Evolutionary conservation across 202 grass and related monocot species (phyloP).

Genomic region (Setaria viridis): DNA sequence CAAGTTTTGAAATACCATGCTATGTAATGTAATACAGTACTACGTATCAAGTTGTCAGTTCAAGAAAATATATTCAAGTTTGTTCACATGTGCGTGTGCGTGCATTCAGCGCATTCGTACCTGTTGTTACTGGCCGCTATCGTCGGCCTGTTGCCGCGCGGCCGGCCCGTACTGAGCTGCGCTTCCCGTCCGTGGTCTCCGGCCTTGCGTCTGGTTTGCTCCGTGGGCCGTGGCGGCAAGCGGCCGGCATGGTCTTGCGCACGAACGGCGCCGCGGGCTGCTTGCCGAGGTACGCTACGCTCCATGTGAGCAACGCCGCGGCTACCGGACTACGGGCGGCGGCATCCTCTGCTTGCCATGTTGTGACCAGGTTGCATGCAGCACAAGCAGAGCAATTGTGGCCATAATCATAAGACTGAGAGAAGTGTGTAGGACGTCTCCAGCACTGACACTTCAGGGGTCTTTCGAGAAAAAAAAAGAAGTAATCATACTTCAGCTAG

Average conservation of each 20-base stretch:
- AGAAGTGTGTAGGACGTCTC: too few relatives aligned
- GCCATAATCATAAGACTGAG: too few relatives aligned
- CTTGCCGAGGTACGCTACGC: neutral
- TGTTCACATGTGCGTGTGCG: too few relatives aligned
- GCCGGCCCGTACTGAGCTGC: neutral
- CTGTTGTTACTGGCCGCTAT: too few relatives aligned
- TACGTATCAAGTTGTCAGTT: neutral
- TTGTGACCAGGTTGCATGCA: neutral
- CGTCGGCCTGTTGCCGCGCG: neutral
- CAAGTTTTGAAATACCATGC: conserved; percentile 10
- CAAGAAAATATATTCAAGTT: neutral
- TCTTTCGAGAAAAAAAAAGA: too few relatives aligned
- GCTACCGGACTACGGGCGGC: neutral
- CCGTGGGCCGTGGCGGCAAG: neutral
- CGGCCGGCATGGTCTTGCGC: neutral
- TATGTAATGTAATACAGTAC: neutral
- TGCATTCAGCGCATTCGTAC: too few relatives aligned
- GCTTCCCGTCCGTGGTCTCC: neutral
- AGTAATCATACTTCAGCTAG: too few relatives aligned
- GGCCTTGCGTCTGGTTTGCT: neutral
- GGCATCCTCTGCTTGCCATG: too few relatives aligned
- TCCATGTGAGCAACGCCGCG: neutral
- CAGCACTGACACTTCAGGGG: too few relatives aligned
- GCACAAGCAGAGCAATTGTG: too few relatives aligned
- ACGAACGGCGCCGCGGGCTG: too few relatives aligned